Conservation (phyloP, 805 yeast species). For the Jamesozyma gamospora region DNA sequence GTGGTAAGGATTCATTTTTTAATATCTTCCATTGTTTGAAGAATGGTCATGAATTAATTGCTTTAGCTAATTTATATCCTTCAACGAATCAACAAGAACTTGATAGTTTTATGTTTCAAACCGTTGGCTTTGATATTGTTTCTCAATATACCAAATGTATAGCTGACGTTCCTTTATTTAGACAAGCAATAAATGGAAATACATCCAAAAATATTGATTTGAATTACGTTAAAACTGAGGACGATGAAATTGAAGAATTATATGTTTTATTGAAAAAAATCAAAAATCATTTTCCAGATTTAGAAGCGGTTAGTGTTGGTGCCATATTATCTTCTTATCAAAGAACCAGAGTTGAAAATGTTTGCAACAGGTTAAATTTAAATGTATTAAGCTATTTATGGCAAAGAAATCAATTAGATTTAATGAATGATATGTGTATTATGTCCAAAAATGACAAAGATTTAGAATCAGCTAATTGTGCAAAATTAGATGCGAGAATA, state of each 20-base stretch:
- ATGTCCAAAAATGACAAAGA: conserved; percentile 22
- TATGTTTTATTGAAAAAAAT: conserved; percentile 43
- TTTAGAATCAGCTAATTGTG: conserved; percentile 2
- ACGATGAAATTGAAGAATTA: conserved; percentile 87
- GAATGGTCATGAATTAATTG: conserved; percentile 77
- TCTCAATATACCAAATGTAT: conserved; percentile 56
- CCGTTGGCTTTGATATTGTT: conserved; percentile 84
- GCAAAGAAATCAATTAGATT: conserved; percentile 75
- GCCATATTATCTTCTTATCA: conserved; percentile 95
- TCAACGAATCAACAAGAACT: conserved; percentile 50
- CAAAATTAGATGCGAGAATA: conserved; percentile 60
- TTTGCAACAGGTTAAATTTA: conserved; percentile 64
- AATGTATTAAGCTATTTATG: conserved; percentile 70
- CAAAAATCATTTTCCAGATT: conserved; percentile 48
- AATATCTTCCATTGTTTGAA: conserved; percentile 78
- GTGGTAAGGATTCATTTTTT: conserved; percentile 93
- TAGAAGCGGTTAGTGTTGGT: conserved; percentile 87
- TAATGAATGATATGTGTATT: conserved; percentile 71
- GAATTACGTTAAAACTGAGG: conserved; percentile 56
- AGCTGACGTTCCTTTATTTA: conserved; percentile 61
- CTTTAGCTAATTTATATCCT: conserved; percentile 79
- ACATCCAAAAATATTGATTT: conserved; percentile 51
- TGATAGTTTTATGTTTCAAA: conserved; percentile 95
- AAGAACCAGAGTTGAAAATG: conserved; percentile 85
- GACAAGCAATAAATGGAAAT: conserved; percentile 52